Base-by-base conservation (phyloP, 768 basidiomycete species). In the Rhodotorula babjevae region DNA sequence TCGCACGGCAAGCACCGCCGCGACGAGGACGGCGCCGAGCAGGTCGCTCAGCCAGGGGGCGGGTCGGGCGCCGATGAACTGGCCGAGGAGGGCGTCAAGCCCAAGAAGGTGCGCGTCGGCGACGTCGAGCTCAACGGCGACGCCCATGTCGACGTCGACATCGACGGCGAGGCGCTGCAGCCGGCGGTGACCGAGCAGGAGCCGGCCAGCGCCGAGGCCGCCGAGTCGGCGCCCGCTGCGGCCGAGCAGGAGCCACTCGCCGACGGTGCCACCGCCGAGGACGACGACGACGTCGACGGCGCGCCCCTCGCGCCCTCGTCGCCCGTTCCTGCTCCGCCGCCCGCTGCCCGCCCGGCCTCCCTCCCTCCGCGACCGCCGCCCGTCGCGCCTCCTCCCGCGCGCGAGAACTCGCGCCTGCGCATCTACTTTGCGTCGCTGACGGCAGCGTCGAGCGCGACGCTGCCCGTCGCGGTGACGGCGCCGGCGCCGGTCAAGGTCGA, bases 341-440 rank as follows among this genome's bases (percentile, higher is more conserved):
- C n/a, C 15, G n/a, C 27, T 27, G 40, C 36, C 9, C 36, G 36
- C 5, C 36, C 36, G 5, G 36, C 36, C 36, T 36, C 15, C 7
- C 56, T 29, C 9, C 14, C 12, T 25, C 15, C 15, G 2, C 36
- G 36, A 4, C 31, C 56, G 31, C 21, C 33, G 18, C 19, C 33
- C 21, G 27, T 62, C 1, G 36, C 65, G 1, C 68, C 71, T 6
- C 56, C 77, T 4, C 33, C 69, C n/a, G 69, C 67, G 11, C 65
- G 75, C 31, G 82, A 80, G 67, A 80, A 82, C 75, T 82, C 81
- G 67, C 79, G 83, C 19, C 79, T 83, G 52, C 72, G 82, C 19
- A 83, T 84, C 57, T 83, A 84, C 79, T 83, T 84, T 71, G 80
- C 82, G 36, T 81, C 80, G 40, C 83, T 82, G 11, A 77, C 81